Evolutionary conservation across 2,329 filamentous ascomycete genomes (phyloP), one percentile per base, ranked within the genome.

Genomic region (Chalaropsis thielavioides): DNA sequence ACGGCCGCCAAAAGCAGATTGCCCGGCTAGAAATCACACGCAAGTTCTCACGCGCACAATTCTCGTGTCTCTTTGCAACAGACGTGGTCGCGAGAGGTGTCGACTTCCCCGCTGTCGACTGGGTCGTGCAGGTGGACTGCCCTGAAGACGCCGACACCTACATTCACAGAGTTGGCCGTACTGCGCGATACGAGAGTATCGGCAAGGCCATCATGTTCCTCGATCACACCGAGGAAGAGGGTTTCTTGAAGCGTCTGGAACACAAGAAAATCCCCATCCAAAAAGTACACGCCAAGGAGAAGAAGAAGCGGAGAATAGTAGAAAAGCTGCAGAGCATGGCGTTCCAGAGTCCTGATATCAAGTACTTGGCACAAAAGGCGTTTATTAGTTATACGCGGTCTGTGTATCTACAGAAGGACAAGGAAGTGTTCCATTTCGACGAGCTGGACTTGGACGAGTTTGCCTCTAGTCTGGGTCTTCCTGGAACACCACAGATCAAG

Each of bases 61-160:
- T 89, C 65, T 87, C 90, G 0, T 96, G 94, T 72, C 80, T 99
- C 0, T 96, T 99, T 73, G 90, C 94, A 1, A 99, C 94, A 0
- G 94, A 99, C 72, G 90, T 99, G 5, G 91, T 95, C 3, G 94
- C 94, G 0, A 83, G 94, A 74, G 94, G 94, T 68, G 82, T 99
- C 13, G 94, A 99, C 74, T 97, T 99, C 72, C 94, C 94, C 0
- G 87, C 91, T 2, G 94, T 99, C 0, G 94, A 99, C 74, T 99
- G 94, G 88, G 94, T 99, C 4, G 90, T 99, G n/a, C 94, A 99
- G 73, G 82, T 90, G n/a, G 94, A 99, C 74, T 95, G 90, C 69
- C 94, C 94, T 0, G 94, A 99, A 74, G 92, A 99, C 73, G 88
- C 89, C 3, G 94, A 97, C 71, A 99, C 94, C 0, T 99, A 99